Evolutionary conservation across 306 rosid genomes (phyloP), one percentile per base, ranked within the genome.

Genomic region (Vigna angularis): DNA sequence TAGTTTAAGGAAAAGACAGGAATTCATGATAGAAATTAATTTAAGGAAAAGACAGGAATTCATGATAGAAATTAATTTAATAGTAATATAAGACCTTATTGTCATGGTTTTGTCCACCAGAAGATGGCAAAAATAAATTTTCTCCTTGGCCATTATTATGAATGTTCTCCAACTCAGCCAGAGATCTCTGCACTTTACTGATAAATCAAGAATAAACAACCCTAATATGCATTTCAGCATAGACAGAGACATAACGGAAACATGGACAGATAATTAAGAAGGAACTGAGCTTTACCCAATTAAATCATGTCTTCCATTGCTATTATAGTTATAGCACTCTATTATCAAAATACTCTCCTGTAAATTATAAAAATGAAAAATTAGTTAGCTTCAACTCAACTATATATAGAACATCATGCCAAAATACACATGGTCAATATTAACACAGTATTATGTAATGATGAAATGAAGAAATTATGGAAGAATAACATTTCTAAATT

Each of bases 241-340:
- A 42, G 36, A 75, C 47, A 76, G 51, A 40, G 4, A 62, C 59
- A 64, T 28, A 67, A 28, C 64, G 81, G 45, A 59, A 66, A 72
- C 38, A 49, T 42, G 18, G 40, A 32, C 28, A 8, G 79, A 52
- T 66, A 74, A 72, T 16, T 78, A 70, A 74, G 66, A 61, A 53
- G 83, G 15, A 75, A 73, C 72, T 26, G 58, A n/a, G 52, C 56
- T 59, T 87, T 93, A 93, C 99, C 99, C 99, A 74, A 96, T 82
- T 86, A 91, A 86, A 86, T 96, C 99, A 83, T 96, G 99, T 56
- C 89, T 96, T 32, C 99, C 99, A 79, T 85, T 93, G 92, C 81
- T 86, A 82, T 96, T 93, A 80, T 87, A 96, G 87, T 91, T 91
- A 82, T 84, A 96, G 86, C 99, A 93, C 88, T 96, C 98, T 72